These are phyloP conservation scores for Tricholomella constricta DNA, from an alignment of 768 basidiomycete genomes.

Conservation along the genomic window DNA sequence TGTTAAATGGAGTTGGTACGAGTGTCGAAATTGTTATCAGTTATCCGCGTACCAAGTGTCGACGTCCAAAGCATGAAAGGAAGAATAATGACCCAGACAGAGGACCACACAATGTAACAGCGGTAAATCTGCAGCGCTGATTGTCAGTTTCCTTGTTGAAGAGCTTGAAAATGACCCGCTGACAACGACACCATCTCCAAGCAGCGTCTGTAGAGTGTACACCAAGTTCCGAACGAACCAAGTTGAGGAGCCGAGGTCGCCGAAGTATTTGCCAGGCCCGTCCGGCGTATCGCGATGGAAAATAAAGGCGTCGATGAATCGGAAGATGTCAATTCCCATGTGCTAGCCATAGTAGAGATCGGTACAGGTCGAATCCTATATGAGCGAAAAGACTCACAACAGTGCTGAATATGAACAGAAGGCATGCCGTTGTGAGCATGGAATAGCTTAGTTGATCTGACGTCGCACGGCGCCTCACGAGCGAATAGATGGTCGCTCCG, in stretches of 20 bases:
- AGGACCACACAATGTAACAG: conserved; percentile 7
- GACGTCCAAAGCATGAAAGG: conserved; percentile 2
- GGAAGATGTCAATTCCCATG: conserved; percentile 3
- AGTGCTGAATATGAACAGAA: background rate
- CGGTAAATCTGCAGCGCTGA: conserved; percentile 1
- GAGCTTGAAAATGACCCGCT: background rate
- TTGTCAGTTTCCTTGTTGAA: background rate
- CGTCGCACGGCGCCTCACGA: background rate
- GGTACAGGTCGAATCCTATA: too few species aligned
- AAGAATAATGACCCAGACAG: background rate
- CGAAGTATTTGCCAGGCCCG: conserved; percentile 1
- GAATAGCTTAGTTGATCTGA: background rate
- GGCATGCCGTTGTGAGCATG: background rate
- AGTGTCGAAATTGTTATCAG: too few species aligned
- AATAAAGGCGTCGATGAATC: background rate
- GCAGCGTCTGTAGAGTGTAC: background rate
- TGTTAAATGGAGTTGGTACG: background rate
- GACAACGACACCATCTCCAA: background rate
- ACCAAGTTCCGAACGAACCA: background rate
- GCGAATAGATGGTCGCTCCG: background rate
- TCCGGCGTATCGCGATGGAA: background rate
- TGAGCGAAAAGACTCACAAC: background rate
- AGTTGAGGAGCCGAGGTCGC: background rate
- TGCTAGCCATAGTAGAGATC: background rate
- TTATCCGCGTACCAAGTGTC: background rate